phyloP scores from a whole-genome alignment of 345 rosid genomes.

The Sonneratia caseolaris region DNA sequence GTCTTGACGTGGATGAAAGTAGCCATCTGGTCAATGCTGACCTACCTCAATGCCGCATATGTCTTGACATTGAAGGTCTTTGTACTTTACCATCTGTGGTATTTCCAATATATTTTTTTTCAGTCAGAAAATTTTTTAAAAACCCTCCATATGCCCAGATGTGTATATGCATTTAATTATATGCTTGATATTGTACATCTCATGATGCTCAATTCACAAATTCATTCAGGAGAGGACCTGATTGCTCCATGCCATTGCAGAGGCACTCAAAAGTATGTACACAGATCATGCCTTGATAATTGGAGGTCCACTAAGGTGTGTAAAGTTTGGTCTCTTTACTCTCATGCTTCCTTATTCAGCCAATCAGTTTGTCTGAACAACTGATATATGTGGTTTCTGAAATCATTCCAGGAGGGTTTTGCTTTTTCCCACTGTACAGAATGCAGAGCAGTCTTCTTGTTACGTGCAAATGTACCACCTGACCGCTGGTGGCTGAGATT shows the following conservation, averaged over 20 bases:
- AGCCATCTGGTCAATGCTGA: conserved; percentile 57
- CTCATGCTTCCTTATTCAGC: not conserved
- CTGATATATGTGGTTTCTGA: conserved; percentile 5
- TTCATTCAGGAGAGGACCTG: conserved; percentile 71
- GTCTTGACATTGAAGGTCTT: conserved; percentile 88
- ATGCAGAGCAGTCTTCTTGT: conserved; percentile 82
- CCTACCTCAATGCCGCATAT: conserved; percentile 87
- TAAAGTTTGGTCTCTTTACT: conserved; percentile 3
- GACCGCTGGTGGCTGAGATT: conserved; percentile 99
- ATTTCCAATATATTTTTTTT: conserved; percentile 6
- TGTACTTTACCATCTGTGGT: conserved; percentile 12
- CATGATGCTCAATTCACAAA: conserved; percentile 3
- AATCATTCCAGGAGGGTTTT: conserved; percentile 78
- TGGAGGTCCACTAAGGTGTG: conserved; percentile 99
- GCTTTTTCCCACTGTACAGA: conserved; percentile 99
- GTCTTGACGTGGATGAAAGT: conserved; percentile 51
- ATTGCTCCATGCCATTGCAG: conserved; percentile 96
- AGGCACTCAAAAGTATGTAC: conserved; percentile 97
- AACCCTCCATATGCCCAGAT: conserved; percentile 3
- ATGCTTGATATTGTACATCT: not conserved
- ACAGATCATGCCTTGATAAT: conserved; percentile 91
- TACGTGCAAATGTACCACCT: conserved; percentile 91
- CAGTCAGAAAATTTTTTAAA: not conserved
- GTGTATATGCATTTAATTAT: not conserved
- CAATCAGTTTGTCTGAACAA: not conserved